Evolutionary conservation across 2,329 filamentous ascomycete species (phyloP).

Genomic region (Alternaria brassicicola): DNA sequence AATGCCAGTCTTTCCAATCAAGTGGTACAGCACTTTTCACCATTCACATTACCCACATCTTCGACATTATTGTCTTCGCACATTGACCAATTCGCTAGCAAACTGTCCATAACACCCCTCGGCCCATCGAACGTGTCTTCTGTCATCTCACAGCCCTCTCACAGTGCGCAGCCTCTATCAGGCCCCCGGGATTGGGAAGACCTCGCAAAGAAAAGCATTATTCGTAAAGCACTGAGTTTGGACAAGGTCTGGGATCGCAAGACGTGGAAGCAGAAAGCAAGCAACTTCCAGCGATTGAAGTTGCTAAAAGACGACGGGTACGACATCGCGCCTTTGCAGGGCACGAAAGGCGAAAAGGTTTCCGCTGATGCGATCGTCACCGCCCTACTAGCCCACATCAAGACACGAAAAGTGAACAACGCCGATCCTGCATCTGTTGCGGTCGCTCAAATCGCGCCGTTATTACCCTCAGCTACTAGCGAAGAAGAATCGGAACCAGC

Average conservation of each 20-base stretch:
- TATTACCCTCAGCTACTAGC: not conserved
- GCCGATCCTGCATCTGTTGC: not conserved
- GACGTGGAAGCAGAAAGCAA: constrained; percentile 20
- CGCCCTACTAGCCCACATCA: constrained; percentile 3
- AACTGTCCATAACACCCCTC: not conserved
- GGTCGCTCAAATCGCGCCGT: not conserved
- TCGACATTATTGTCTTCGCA: not conserved
- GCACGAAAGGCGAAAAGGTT: not conserved
- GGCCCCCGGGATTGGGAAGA: constrained; percentile 1
- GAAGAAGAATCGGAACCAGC: not conserved
- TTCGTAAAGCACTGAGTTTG: not conserved
- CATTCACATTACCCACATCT: too few relatives aligned
- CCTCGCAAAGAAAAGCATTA: not conserved
- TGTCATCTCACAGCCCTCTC: not conserved
- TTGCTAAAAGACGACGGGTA: constrained; percentile 20
- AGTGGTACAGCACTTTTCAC: not conserved
- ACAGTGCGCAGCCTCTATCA: not conserved
- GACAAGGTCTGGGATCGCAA: constrained; percentile 5
- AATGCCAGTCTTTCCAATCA: not conserved
- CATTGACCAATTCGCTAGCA: not conserved
- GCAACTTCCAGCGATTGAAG: constrained; percentile 9
- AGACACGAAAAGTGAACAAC: not conserved
- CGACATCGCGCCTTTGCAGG: constrained; percentile 5
- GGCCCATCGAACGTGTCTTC: not conserved
- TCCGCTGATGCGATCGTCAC: constrained; percentile 3